These are phyloP conservation scores for Termitomyces sp. DNA, from an alignment of 768 basidiomycete genomes.

Conservation along the genomic window DNA sequence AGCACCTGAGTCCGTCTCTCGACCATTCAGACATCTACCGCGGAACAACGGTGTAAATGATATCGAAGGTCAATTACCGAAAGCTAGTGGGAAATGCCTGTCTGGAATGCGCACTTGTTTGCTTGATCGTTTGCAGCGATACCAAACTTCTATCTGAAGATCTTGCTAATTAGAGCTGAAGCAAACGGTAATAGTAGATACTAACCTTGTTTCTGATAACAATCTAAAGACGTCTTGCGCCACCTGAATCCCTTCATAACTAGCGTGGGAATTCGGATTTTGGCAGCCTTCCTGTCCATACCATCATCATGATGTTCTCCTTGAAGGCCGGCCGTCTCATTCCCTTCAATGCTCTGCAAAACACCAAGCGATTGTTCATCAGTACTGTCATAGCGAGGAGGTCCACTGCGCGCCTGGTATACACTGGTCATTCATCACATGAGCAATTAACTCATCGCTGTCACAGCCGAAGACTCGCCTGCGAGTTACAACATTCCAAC, in stretches of 20 bases:
- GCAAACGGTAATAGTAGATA: no score
- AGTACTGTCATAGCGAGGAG: not conserved
- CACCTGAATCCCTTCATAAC: not conserved
- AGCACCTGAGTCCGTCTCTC: no score
- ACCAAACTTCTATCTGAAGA: no score
- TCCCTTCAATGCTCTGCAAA: not conserved
- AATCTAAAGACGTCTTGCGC: not conserved
- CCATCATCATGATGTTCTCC: not conserved
- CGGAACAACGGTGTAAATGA: no score
- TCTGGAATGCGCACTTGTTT: no score
- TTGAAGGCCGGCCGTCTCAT: not conserved
- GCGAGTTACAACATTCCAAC: not conserved
- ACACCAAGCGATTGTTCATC: not conserved
- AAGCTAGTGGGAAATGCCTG: no score
- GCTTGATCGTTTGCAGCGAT: no score
- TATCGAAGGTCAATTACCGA: no score
- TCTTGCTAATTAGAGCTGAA: no score
- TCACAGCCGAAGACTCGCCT: not conserved
- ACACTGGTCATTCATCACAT: not conserved
- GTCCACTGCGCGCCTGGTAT: not conserved
- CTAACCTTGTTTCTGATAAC: no score
- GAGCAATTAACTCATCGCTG: not conserved
- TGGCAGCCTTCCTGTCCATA: no score
- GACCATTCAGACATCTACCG: no score
- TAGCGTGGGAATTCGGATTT: not conserved